These are phyloP conservation scores for Gyromitra esculenta DNA, from an alignment of 2,329 filamentous ascomycete species.

Conservation along the genomic window DNA sequence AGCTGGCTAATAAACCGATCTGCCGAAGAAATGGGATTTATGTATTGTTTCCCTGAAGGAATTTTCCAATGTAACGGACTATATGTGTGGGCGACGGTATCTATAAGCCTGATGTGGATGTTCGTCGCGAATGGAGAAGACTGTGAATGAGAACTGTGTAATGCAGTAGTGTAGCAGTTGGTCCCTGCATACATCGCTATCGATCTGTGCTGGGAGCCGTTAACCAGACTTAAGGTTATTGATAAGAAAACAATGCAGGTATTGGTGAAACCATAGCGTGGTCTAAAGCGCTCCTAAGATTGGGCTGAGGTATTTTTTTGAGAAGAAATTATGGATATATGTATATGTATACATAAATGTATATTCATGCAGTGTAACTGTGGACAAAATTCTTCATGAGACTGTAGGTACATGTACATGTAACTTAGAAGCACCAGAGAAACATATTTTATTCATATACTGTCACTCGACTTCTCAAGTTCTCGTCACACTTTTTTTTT, in stretches of 20 bases:
- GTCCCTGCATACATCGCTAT: background rate
- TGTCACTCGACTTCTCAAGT: background rate
- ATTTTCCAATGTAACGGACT: background rate
- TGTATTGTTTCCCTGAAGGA: background rate
- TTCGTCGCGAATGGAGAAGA: background rate
- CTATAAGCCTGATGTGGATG: background rate
- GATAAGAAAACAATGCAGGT: background rate
- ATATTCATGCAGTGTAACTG: too few relatives aligned
- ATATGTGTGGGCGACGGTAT: background rate
- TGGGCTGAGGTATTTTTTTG: background rate
- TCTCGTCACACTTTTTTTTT: background rate
- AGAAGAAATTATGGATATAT: background rate
- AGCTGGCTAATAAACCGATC: conserved; percentile 13
- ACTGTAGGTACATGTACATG: background rate
- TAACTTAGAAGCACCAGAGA: background rate
- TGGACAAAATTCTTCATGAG: background rate
- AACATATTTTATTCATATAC: background rate
- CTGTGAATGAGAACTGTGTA: background rate
- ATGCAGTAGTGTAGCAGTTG: background rate
- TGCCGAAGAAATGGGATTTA: conserved; percentile 1
- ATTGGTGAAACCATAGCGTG: background rate
- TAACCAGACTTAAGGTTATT: background rate
- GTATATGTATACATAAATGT: background rate
- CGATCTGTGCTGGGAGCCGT: background rate
- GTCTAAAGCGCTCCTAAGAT: background rate